Evolutionary conservation across 2,329 filamentous ascomycete species (phyloP), one percentile per base, ranked within the genome.

Genomic region (Tetracladium maxilliforme): DNA sequence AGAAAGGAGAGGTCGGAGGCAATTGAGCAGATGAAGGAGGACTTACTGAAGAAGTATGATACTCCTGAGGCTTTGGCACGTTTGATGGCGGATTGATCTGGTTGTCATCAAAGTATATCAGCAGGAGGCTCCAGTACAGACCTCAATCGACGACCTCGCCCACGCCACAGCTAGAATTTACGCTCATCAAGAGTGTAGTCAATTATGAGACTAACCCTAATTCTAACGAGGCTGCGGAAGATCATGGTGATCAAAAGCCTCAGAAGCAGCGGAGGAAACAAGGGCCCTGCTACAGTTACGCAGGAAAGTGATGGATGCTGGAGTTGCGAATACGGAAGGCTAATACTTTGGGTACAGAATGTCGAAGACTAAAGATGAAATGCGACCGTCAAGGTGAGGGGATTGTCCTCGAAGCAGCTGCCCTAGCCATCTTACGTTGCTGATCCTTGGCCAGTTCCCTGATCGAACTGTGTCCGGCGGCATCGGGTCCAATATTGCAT

Each of bases 321-420:
- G n/a, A n/a, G n/a, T n/a, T n/a, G 18, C 18, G 9, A 11, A 19
- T 19, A 9, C 18, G 11, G 9, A 9, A 9, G 18, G 11, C 18
- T 9, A 9, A 9, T 9, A 19, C 18, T 19, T 9, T 9, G 9
- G 9, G 18, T 9, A 19, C 11, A 19, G 18, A 19, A 19, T 19
- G 18, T 11, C 18, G 18, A 9, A 9, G 18, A 19, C 18, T 19
- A 9, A 19, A 19, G 18, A 19, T 19, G 18, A 19, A 19, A 11
- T 19, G 18, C 18, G 18, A 19, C 18, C 18, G 18, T 9, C 18
- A 11, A 19, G 18, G 18, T 19, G 18, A 19, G 18, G 18, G 18
- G n/a, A n/a, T n/a, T n/a, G n/a, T n/a, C n/a, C n/a, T n/a, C n/a
- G n/a, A n/a, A n/a, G n/a, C n/a, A n/a, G n/a, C 11, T 19, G 18